Evolutionary conservation across 371 early-diverging fungal genomes (phyloP), one percentile per base, ranked within the genome.

Genomic region (Rhizopus stolonifer): DNA sequence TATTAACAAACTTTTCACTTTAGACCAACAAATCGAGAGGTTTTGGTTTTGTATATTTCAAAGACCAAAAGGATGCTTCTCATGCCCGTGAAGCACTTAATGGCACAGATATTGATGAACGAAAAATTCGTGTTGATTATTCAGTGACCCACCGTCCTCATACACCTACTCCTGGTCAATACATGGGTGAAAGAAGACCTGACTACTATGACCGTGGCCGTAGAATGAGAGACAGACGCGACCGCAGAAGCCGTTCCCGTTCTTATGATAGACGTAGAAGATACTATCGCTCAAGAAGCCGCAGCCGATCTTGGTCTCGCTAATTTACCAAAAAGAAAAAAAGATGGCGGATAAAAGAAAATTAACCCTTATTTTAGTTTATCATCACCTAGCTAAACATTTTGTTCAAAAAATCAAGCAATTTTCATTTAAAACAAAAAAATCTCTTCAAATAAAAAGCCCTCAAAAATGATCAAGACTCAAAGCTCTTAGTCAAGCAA

Each of bases 11-110:
- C n/a, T n/a, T n/a, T n/a, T n/a, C 31, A 10, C 31, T 29, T 29
- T 29, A 70, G 70, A 70, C 60, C 48, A 60, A 63, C 42, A 40
- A 65, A 60, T 88, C 91, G 46, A 70, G 84, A 47, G 89, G 85
- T 9, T 93, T 94, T 58, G 94, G 89, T 34, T 92, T 93, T 68
- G 89, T 94, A 62, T 94, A 95, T 78, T 96, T 79, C 61, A 80
- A 74, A 32, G 72, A 71, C 29, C 88, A 90, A 80, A 85, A 87
- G 40, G 80, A 74, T 7, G 96, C 97, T 36, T 65, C 74, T 42
- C 70, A 60, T 54, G 95, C 95, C 15, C 91, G 94, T 39, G 90
- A 88, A 45, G 88, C 63, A 26, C 49, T 66, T 19, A 70, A 70
- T 46, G 70, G 70, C 31, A 60, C 57, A 15, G 80, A 78, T 52